Conservation (phyloP, 31 red algal species). For the Asparagopsis taxiformis region DNA sequence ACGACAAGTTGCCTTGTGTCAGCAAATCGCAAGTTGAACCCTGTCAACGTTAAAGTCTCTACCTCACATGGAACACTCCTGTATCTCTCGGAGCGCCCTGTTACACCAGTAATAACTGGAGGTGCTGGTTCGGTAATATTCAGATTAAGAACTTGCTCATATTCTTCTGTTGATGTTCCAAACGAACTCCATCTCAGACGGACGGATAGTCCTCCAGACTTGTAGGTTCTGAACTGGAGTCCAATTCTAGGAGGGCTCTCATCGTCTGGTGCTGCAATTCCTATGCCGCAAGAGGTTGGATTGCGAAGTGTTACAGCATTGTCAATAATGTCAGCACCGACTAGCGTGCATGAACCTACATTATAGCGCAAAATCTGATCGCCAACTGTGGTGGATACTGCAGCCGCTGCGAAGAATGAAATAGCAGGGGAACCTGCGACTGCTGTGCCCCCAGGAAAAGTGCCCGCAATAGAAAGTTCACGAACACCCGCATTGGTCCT, state of each 20-base stretch:
- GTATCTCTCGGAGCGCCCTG: background rate
- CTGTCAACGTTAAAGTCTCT: constrained; percentile 29
- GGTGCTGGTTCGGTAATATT: constrained; percentile 29
- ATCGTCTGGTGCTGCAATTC: constrained; percentile 27
- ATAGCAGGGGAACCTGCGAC: constrained; percentile 19
- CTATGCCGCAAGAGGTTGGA: constrained; percentile 11
- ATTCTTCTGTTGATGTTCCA: constrained; percentile 15
- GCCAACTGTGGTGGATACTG: constrained; percentile 26
- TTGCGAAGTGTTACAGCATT: constrained; percentile 6
- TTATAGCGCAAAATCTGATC: constrained; percentile 40
- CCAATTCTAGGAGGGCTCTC: constrained; percentile 17
- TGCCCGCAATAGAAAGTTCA: constrained; percentile 16
- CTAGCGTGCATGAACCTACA: constrained; percentile 10
- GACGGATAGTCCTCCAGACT: constrained; percentile 40
- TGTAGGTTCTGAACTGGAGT: constrained; percentile 37
- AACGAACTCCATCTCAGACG: constrained; percentile 35
- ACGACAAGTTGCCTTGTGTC: constrained; percentile 25
- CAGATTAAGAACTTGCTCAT: constrained; percentile 34
- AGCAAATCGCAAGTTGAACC: constrained; percentile 39
- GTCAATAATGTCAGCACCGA: background rate
- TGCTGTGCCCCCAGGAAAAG: constrained; percentile 2
- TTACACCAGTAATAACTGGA: constrained; percentile 23
- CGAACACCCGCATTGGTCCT: constrained; percentile 31
- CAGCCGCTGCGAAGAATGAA: constrained; percentile 7
- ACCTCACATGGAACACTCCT: constrained; percentile 38